Base-by-base conservation (phyloP, 2,329 filamentous ascomycete genomes). In the Ophiosphaerella herpotricha region DNA sequence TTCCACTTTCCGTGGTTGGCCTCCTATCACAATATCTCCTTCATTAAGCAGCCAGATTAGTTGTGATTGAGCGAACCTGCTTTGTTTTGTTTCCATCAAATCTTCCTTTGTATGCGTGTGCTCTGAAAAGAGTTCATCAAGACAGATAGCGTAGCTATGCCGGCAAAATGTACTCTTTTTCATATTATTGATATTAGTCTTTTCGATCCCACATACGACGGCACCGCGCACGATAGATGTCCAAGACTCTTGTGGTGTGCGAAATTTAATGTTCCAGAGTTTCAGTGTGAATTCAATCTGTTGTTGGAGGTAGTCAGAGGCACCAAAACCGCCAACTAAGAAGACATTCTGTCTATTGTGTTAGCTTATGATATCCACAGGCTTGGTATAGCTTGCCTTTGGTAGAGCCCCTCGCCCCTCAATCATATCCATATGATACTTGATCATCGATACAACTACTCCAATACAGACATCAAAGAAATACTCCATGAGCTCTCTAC, bases 201-300 rank as follows among this genome's bases (percentile, higher is more conserved):
- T 66, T 42, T 66, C 63, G 21, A 68, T 58, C 14, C 63, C 65
- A 29, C 52, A 63, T n/a, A 65, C 48, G 3, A 63, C 57, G 8
- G 64, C 61, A 13, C 65, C 65, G 44, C 43, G 60, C 18, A 63
- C 59, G 39, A 60, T 53, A 5, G 54, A 52, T 32, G 64, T 43
- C 66, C 62, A 58, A 24, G 57, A 63, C 11, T 50, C 50, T 14
- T 61, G 41, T 7, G 60, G 61, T 29, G 37, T 46, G 16, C 55
- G 55, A 11, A 64, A 37, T 13, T 54, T 36, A 31, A 63, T 50
- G 5, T 54, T 40, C 43, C 43, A 48, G 7, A 31, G 37, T 3
- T 42, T 36, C 2, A 61, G 33, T 26, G 54, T 47, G 41, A 54
- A 21, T 38, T 51, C 36, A 16, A 65, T 41, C 21, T 57, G 42